phyloP scores from a whole-genome alignment of 2,329 filamentous ascomycete genomes.

The Parafenestella ontariensis region DNA sequence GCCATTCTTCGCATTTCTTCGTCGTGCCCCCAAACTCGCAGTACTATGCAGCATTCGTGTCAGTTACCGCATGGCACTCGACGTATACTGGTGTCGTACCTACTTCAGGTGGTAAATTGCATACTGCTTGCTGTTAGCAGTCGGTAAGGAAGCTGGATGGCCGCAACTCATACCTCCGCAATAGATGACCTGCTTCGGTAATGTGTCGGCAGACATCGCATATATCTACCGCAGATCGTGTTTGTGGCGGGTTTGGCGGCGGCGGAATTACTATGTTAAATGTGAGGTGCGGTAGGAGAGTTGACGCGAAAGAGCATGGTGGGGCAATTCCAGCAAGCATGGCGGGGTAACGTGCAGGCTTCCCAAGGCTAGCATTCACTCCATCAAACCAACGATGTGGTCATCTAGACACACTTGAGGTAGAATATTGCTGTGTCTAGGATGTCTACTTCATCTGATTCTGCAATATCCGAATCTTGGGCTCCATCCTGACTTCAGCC shows the following conservation, averaged over 20 bases:
- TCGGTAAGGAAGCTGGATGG: neutral
- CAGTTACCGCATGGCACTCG: slow-evolving; percentile 4
- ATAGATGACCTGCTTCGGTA: slow-evolving; percentile 64
- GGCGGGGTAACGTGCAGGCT: slow-evolving; percentile 13
- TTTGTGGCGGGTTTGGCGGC: neutral
- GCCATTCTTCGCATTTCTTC: slow-evolving; percentile 98
- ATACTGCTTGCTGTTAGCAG: slow-evolving; percentile 57
- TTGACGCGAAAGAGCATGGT: slow-evolving; percentile 20
- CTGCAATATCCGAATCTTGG: slow-evolving; percentile 60
- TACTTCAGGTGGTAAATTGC: slow-evolving; percentile 72
- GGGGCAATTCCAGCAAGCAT: slow-evolving; percentile 15
- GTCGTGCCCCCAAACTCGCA: slow-evolving; percentile 97
- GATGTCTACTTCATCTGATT: slow-evolving; percentile 30
- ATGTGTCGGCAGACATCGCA: slow-evolving; percentile 46
- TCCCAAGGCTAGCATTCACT: neutral
- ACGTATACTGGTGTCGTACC: slow-evolving; percentile 47
- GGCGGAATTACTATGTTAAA: slow-evolving; percentile 1
- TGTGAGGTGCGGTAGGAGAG: slow-evolving; percentile 1
- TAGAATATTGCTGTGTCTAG: neutral
- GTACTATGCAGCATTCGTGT: slow-evolving; percentile 68
- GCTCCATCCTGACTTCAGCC: slow-evolving; percentile 61
- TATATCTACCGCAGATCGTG: neutral
- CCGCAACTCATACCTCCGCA: slow-evolving; percentile 62
- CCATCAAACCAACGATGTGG: neutral
- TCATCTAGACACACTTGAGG: neutral